Percentiles rank a stretch among this genome's conserved stretches.
phyloP scores from a whole-genome alignment of 2,329 filamentous ascomycete genomes.

The Bipolaris zeicola region DNA sequence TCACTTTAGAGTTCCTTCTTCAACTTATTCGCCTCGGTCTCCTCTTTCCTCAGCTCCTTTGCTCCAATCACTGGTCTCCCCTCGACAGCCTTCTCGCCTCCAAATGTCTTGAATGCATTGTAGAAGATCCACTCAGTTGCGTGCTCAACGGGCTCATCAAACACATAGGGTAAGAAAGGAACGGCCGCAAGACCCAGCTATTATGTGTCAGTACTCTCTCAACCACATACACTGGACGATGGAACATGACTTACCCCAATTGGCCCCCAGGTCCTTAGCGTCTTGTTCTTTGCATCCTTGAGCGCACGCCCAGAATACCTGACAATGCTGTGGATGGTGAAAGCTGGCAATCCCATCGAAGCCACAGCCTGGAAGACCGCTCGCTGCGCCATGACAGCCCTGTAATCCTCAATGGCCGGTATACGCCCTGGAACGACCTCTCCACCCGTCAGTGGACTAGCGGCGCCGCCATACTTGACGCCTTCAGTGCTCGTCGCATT shows the following conservation, averaged over 20 bases:
- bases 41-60: conserved; percentile 44
- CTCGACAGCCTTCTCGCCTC: conserved; percentile 65
- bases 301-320: conserved; percentile 85
- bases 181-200: conserved; percentile 69
- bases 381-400: conserved; percentile 88
- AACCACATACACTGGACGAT: neutral
- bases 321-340: conserved; percentile 93
- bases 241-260: conserved; percentile 72
- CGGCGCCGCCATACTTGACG: conserved; percentile 27
- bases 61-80: conserved; percentile 47
- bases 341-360: conserved; percentile 90
- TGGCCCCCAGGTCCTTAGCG: conserved; percentile 81
- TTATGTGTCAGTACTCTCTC: conserved; percentile 9
- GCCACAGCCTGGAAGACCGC: conserved; percentile 89
- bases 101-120: conserved; percentile 74
- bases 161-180: conserved; percentile 81
- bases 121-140: conserved; percentile 92
- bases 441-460: conserved; percentile 28
- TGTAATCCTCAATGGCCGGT: conserved; percentile 83
- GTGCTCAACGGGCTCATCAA: conserved; percentile 90
- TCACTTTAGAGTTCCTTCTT: conserved; percentile 48
- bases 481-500: conserved; percentile 27
- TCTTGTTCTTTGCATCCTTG: conserved; percentile 78
- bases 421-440: conserved; percentile 53
- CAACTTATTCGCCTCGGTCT: conserved; percentile 37